These are phyloP conservation scores for Fusarium sp. DNA, from an alignment of 2,329 filamentous ascomycete genomes.

Conservation along the genomic window DNA sequence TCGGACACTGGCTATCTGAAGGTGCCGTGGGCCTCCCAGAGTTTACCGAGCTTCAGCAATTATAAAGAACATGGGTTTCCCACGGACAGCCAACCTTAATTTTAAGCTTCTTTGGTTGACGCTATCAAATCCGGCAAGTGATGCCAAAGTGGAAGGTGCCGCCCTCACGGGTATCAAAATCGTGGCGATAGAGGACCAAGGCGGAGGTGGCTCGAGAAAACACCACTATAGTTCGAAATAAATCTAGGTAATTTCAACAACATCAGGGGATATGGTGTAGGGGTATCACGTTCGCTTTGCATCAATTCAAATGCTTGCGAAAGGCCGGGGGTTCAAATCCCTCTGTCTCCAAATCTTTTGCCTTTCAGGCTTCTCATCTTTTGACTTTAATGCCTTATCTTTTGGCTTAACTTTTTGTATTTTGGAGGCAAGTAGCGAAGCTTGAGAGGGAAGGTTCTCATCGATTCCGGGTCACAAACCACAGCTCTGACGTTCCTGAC, in stretches of 20 bases:
- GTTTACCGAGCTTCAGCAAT: no score
- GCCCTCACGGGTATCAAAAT: neutral
- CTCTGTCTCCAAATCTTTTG: slow-evolving; percentile 47
- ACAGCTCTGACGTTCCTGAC: neutral
- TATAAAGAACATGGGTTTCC: no score
- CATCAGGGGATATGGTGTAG: slow-evolving; percentile 50
- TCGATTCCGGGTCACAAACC: no score
- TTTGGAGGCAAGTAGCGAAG: no score
- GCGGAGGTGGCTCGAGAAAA: neutral
- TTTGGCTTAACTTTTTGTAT: neutral
- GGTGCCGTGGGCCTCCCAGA: no score
- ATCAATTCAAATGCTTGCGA: slow-evolving; percentile 38
- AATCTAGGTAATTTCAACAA: neutral
- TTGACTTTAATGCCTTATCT: neutral
- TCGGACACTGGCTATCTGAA: no score
- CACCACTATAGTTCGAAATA: neutral
- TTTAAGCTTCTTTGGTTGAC: neutral
- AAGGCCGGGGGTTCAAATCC: slow-evolving; percentile 53
- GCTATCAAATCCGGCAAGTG: neutral
- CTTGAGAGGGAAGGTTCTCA: no score
- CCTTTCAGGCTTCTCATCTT: neutral
- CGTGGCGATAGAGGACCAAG: no score
- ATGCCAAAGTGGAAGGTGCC: neutral
- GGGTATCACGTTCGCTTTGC: slow-evolving; percentile 51
- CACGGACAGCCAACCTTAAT: no score